Evolutionary conservation across 352 stramenopile genomes (phyloP), one percentile per base, ranked within the genome.

Genomic region (Phytopythium litorale): DNA sequence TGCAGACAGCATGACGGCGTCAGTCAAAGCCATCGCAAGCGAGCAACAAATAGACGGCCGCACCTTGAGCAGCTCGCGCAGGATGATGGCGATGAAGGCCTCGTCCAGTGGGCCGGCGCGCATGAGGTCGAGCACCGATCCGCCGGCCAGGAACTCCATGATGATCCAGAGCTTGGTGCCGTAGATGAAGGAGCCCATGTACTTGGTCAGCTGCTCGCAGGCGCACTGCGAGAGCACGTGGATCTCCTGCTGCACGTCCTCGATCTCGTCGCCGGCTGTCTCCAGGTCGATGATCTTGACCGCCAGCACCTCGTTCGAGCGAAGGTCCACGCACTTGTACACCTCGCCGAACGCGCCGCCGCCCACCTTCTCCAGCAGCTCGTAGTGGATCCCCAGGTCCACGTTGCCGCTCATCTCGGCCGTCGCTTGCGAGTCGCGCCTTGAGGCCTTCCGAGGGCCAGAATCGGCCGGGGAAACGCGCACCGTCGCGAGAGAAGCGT

Each of bases 101-200:
- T 96, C 87, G 42, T 93, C 74, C 33, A 96, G 57, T 11, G 87
- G 84, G 67, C 77, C 81, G 19, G 80, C 79, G 35, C 81, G 78
- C 75, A 98, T 93, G 46, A 91, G 74, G 60, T 98, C 89, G 42
- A 93, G 90, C 25, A 98, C 81, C 0, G 87, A 96, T 1, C 92
- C 92, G 4, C 91, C 92, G 15, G 94, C 83, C 40, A 98, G 88
- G 70, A 92, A 97, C 65, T 98, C 96, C 88, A 98, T 97, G 50
- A 97, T 84, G 67, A 98, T 98, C 87, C 87, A 96, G 9, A 96
- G 65, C 63, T 92, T 89, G 45, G 83, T 88, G 37, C 80, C 87
- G 15, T 87, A 73, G 60, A 92, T 92, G 66, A 96, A 96, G 12
- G 84, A 94, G 23, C 83, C 88, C 37, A 88, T 84, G 66, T 98